A percentile compares a stretch with the other conserved stretches of the same genome.
Evolutionary conservation across 2,329 filamentous ascomycete species (phyloP).

Genomic region (Talaromyces sp.): DNA sequence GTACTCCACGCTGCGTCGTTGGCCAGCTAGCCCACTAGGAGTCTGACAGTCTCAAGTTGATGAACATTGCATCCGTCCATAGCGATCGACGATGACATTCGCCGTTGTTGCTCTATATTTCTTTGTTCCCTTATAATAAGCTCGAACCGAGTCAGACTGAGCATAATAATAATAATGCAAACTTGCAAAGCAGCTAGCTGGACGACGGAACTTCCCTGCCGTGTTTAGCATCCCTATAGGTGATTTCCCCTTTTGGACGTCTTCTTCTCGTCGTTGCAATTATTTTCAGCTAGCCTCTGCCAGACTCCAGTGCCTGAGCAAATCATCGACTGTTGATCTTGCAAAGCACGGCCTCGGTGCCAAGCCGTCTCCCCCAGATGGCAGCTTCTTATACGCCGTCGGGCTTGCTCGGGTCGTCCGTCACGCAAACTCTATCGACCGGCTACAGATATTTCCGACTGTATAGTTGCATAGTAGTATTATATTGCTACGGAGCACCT

Average conservation of each 20-base stretch:
- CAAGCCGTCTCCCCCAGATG: not conserved
- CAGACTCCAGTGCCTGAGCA: too few relatives aligned
- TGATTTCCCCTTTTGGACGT: not conserved
- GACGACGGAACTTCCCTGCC: too few relatives aligned
- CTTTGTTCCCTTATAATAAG: not conserved
- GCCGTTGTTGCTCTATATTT: not conserved
- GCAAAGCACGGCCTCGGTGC: not conserved
- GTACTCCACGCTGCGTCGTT: not conserved
- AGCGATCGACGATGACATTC: not conserved
- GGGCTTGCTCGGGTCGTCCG: conserved; percentile 4
- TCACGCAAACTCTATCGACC: not conserved
- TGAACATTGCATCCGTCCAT: not conserved
- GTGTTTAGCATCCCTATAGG: not conserved
- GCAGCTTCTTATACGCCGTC: not conserved
- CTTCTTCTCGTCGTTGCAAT: not conserved
- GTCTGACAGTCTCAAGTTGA: not conserved
- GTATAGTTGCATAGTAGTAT: not conserved
- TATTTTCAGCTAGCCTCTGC: conserved; percentile 10
- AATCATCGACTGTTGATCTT: not conserved
- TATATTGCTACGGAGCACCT: too few relatives aligned
- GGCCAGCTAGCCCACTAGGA: not conserved
- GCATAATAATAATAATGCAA: not conserved
- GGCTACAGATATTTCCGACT: not conserved
- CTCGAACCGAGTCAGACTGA: not conserved
- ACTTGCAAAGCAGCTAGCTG: not conserved